Percentiles rank a stretch among this genome's conserved stretches.
phyloP scores from a whole-genome alignment of 805 yeast species.

The Maudiozyma serrabonitensis region DNA sequence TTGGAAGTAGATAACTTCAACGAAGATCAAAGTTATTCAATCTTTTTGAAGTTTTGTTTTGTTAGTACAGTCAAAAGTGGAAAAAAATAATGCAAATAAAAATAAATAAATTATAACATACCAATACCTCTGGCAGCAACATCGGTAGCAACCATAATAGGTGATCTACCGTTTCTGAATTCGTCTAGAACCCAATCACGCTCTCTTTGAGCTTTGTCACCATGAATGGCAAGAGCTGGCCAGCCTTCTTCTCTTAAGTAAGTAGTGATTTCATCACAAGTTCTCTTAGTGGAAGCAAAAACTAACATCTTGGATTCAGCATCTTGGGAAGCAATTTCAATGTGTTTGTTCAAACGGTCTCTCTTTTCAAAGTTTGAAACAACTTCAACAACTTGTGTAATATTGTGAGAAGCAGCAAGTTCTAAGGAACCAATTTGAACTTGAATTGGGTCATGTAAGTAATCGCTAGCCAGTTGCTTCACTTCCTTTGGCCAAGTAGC shows the following conservation, averaged over 20 bases:
- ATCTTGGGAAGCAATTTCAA: conserved; percentile 68
- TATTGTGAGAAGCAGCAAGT: conserved; percentile 92
- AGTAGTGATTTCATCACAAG: conserved; percentile 89
- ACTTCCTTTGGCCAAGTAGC: conserved; percentile 99
- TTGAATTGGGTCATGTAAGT: conserved; percentile 86
- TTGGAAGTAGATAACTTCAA: neutral
- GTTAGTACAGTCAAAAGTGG: conserved; percentile 7
- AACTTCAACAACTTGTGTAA: conserved; percentile 88
- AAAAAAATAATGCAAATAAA: conserved; percentile 2
- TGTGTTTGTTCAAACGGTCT: conserved; percentile 75
- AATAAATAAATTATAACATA: conserved; percentile 42
- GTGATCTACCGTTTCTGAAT: conserved; percentile 85
- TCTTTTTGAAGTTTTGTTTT: neutral
- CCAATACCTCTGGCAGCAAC: conserved; percentile 99
- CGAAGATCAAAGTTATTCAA: too few relatives aligned
- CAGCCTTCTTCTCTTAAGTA: conserved; percentile 93
- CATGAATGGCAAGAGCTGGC: conserved; percentile 98
- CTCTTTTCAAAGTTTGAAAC: conserved; percentile 88
- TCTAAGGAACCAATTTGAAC: conserved; percentile 95
- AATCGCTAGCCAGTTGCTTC: conserved; percentile 85
- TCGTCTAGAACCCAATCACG: conserved; percentile 97
- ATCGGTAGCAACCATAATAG: conserved; percentile 98
- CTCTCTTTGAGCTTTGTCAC: conserved; percentile 95
- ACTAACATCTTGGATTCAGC: conserved; percentile 70
- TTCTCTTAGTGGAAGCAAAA: conserved; percentile 95